A percentile compares a stretch with the other conserved stretches of the same genome.
These are phyloP conservation scores for Botrytis cinerea DNA, from an alignment of 2,329 filamentous ascomycete genomes.

Conservation along the genomic window DNA sequence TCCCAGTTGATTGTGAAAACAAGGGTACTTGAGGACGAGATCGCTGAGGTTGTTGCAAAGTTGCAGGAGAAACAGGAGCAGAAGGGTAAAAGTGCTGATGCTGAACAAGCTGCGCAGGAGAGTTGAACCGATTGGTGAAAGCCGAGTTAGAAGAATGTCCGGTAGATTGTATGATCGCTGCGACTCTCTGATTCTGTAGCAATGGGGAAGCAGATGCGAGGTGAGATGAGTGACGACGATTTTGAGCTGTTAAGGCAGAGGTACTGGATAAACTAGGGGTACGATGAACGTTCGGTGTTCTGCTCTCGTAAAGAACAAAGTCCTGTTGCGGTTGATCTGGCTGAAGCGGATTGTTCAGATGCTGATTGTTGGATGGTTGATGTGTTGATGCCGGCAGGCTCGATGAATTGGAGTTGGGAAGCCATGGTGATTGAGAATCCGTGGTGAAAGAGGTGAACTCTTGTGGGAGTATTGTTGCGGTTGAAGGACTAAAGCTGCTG, in stretches of 20 bases:
- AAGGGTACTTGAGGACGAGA: constrained; percentile 70
- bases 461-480: constrained; percentile 63
- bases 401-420: constrained; percentile 63
- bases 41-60: constrained; percentile 56
- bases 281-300: constrained; percentile 39
- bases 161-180: constrained; percentile 60
- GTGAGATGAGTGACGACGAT: constrained; percentile 55
- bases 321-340: constrained; percentile 46
- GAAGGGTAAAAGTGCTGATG: constrained; percentile 67
- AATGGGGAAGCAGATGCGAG: constrained; percentile 51
- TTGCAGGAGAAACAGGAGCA: constrained; percentile 60
- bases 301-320: constrained; percentile 63
- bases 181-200: constrained; percentile 60
- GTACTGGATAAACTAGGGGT: constrained; percentile 42
- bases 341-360: constrained; percentile 3
- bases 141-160: constrained; percentile 56
- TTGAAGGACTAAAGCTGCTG: constrained; percentile 57
- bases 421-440: constrained; percentile 80
- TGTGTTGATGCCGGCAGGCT: constrained; percentile 66
- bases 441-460: constrained; percentile 78
- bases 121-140: constrained; percentile 60
- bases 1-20: constrained; percentile 63
- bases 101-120: constrained; percentile 49
- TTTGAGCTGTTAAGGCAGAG: constrained; percentile 45
- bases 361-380: constrained; percentile 45